phyloP scores from a whole-genome alignment of 2,329 filamentous ascomycete species.

The Sporothrix mexicana region DNA sequence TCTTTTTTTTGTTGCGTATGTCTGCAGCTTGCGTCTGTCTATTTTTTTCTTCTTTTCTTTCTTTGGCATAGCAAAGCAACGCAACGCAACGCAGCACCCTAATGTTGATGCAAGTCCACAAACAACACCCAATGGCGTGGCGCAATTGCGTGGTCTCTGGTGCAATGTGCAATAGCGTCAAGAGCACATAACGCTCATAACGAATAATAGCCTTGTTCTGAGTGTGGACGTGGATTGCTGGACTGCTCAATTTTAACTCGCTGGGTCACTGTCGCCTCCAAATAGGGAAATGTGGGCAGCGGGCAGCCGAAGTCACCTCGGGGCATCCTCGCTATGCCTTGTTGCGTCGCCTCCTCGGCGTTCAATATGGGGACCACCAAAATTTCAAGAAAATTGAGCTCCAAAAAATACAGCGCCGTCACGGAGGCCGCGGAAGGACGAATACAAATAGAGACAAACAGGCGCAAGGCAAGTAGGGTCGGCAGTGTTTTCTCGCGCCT shows the following conservation, averaged over 20 bases:
- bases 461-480: background rate
- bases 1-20: too few relatives aligned
- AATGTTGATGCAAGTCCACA: background rate
- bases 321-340: background rate
- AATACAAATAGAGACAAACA: background rate
- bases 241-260: background rate
- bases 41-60: background rate
- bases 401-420: too few relatives aligned
- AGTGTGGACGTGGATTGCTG: background rate
- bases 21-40: background rate
- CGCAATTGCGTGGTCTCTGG: background rate
- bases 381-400: background rate
- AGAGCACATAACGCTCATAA: background rate
- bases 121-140: background rate
- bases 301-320: background rate
- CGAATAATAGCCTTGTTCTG: background rate
- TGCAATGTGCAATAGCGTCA: background rate
- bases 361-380: background rate
- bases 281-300: constrained; percentile 23
- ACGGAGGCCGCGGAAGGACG: constrained; percentile 20
- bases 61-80: background rate
- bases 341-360: background rate
- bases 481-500: constrained; percentile 19
- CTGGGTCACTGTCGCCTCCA: background rate
- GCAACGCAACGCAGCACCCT: background rate